phyloP scores from a whole-genome alignment of 1,284 basidiomycete genomes.

The Marasmius sp. region DNA sequence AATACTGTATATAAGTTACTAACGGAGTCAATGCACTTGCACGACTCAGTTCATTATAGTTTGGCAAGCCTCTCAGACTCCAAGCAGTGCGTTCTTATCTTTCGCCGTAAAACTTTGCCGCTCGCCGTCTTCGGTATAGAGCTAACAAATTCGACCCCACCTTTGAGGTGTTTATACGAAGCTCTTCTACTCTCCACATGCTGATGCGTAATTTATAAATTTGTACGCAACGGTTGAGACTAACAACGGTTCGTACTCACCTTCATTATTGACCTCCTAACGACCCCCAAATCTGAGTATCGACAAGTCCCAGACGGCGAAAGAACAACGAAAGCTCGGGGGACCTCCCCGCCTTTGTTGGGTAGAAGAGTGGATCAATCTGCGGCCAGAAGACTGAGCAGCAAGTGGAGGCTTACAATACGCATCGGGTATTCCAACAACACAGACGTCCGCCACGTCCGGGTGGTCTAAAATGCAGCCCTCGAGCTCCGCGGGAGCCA shows the following conservation, averaged over 20 bases:
- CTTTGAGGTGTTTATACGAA: slow-evolving; percentile 40
- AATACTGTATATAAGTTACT: no score
- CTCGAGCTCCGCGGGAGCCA: slow-evolving; percentile 54
- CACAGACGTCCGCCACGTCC: slow-evolving; percentile 57
- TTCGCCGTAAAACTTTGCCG: slow-evolving; percentile 34
- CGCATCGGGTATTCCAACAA: slow-evolving; percentile 62
- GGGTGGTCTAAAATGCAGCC: slow-evolving; percentile 57
- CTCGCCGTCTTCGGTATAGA: slow-evolving; percentile 40
- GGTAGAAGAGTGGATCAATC: neutral
- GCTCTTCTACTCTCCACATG: slow-evolving; percentile 24
- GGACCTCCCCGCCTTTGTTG: slow-evolving; percentile 48
- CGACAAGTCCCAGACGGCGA: slow-evolving; percentile 26
- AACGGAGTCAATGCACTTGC: no score
- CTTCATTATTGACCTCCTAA: neutral
- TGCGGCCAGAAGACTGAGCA: neutral
- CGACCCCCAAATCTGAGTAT: neutral
- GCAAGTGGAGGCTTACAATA: slow-evolving; percentile 30
- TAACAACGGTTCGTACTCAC: neutral
- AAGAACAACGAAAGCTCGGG: slow-evolving; percentile 54
- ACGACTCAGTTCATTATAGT: neutral
- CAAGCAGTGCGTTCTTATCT: slow-evolving; percentile 21
- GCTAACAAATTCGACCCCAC: slow-evolving; percentile 35
- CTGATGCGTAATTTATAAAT: slow-evolving; percentile 3
- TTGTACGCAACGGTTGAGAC: neutral
- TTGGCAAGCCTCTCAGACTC: neutral